Percentiles rank a stretch among this genome's conserved stretches.
phyloP scores from a whole-genome alignment of 2,329 filamentous ascomycete species.

The Alternaria arborescens region DNA sequence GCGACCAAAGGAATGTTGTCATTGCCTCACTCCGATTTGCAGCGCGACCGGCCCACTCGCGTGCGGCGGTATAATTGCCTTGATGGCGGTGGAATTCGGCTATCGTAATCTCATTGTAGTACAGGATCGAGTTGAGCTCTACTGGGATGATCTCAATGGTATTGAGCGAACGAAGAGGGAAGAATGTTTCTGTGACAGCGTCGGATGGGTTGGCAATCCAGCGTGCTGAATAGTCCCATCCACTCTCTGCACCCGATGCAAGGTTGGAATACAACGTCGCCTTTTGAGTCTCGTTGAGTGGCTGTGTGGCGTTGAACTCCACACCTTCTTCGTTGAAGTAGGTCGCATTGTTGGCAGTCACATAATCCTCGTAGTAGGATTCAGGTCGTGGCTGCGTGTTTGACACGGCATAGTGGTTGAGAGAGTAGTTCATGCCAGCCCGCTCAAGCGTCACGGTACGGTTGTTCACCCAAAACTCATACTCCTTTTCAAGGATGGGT shows the following conservation, averaged over 20 bases:
- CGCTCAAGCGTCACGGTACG: slow-evolving; percentile 64
- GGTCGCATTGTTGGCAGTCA: slow-evolving; percentile 70
- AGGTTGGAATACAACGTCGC: slow-evolving; percentile 67
- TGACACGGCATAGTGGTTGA: slow-evolving; percentile 68
- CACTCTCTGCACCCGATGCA: slow-evolving; percentile 71
- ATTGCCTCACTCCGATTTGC: slow-evolving; percentile 67
- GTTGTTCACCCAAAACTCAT: slow-evolving; percentile 70
- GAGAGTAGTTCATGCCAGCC: slow-evolving; percentile 59
- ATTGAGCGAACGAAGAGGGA: slow-evolving; percentile 71
- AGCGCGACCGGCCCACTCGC: slow-evolving; percentile 61
- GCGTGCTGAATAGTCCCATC: slow-evolving; percentile 70
- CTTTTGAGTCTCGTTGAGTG: slow-evolving; percentile 63
- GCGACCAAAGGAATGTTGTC: slow-evolving; percentile 70
- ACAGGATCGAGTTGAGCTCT: slow-evolving; percentile 74
- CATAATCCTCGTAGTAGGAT: slow-evolving; percentile 71
- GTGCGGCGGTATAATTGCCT: slow-evolving; percentile 61
- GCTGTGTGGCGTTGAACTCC: slow-evolving; percentile 62
- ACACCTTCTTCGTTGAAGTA: slow-evolving; percentile 68
- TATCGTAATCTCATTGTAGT: slow-evolving; percentile 70
- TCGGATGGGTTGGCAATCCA: slow-evolving; percentile 67
- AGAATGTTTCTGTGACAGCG: slow-evolving; percentile 67
- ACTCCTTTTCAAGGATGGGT: slow-evolving; percentile 69
- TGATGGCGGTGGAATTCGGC: slow-evolving; percentile 61
- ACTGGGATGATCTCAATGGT: slow-evolving; percentile 67
- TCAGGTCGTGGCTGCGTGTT: slow-evolving; percentile 74